Conservation (phyloP, 192 early-diverging fungal species). For the Backusella sp. region DNA sequence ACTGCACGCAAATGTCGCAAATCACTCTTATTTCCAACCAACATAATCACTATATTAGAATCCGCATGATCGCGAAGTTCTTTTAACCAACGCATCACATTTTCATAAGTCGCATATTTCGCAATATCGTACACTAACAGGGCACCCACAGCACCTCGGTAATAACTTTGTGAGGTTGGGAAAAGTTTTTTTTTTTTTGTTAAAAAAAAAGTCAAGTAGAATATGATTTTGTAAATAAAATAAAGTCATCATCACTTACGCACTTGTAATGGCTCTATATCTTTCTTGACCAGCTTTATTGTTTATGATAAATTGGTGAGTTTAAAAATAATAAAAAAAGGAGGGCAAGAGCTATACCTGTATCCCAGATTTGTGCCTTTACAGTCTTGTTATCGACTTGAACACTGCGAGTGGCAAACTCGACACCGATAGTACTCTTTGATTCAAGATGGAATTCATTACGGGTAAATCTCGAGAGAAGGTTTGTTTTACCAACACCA, state of each 20-base stretch:
- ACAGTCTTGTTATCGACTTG: conserved; percentile 95
- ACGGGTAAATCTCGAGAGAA: conserved; percentile 92
- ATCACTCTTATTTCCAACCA: conserved; percentile 99
- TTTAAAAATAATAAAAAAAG: neutral
- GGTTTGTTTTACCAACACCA: conserved; percentile 96
- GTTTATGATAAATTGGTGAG: neutral
- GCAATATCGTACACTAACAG: conserved; percentile 98
- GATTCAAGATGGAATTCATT: conserved; percentile 98
- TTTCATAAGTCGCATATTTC: conserved; percentile 93
- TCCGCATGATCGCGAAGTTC: conserved; percentile 96
- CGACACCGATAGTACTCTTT: conserved; percentile 99
- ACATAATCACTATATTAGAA: conserved; percentile 97
- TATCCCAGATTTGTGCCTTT: conserved; percentile 99
- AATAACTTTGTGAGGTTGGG: conserved; percentile 60
- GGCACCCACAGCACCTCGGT: conserved; percentile 95
- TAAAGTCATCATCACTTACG: conserved; percentile 31
- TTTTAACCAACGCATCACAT: conserved; percentile 96
- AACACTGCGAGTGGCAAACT: conserved; percentile 94
- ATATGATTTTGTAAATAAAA: neutral
- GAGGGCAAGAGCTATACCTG: conserved; percentile 54
- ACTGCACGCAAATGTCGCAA: conserved; percentile 93
- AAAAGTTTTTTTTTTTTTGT: too few relatives aligned
- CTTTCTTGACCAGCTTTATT: conserved; percentile 63
- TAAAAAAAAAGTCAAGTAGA: neutral
- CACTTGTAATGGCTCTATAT: conserved; percentile 82